Percentiles rank a stretch among this genome's conserved stretches.
These are phyloP conservation scores for Cyclotella choctawhatcheeana DNA, from an alignment of 108 stramenopile species.

Conservation along the genomic window DNA sequence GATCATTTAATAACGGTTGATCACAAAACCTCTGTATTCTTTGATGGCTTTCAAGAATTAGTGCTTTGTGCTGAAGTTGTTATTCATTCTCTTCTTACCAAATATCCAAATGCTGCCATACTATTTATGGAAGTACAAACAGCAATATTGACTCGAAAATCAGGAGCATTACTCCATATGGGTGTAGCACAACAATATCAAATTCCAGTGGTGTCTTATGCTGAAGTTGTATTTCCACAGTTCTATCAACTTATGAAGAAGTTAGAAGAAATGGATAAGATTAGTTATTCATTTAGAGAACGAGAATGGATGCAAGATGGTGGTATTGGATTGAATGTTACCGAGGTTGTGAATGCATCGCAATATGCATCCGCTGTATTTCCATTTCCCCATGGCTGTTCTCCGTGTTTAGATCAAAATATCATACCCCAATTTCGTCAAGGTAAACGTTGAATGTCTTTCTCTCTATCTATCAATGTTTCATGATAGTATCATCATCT, in stretches of 20 bases:
- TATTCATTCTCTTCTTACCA: slow-evolving; percentile 47
- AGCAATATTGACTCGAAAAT: slow-evolving; percentile 57
- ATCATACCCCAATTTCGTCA: slow-evolving; percentile 53
- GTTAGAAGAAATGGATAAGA: slow-evolving; percentile 44
- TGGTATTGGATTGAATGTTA: slow-evolving; percentile 11
- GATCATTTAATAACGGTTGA: slow-evolving; percentile 57
- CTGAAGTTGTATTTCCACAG: slow-evolving; percentile 60
- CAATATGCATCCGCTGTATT: slow-evolving; percentile 38
- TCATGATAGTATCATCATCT: too few relatives aligned
- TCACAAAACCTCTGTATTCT: slow-evolving; percentile 65
- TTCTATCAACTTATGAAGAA: slow-evolving; percentile 35
- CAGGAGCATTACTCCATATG: slow-evolving; percentile 61
- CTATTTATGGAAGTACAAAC: slow-evolving; percentile 72
- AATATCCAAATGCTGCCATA: slow-evolving; percentile 56
- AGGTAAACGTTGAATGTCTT: too few relatives aligned
- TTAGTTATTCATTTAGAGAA: slow-evolving; percentile 33
- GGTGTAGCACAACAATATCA: slow-evolving; percentile 74
- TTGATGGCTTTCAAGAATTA: slow-evolving; percentile 64
- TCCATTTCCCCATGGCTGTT: slow-evolving; percentile 67
- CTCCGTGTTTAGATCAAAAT: slow-evolving; percentile 48
- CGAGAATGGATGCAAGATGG: slow-evolving; percentile 18
- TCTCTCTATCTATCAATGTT: too few relatives aligned
- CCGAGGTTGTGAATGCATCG: neutral
- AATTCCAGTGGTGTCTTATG: slow-evolving; percentile 66
- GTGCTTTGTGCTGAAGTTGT: slow-evolving; percentile 66